A percentile compares a stretch with the other conserved stretches of the same genome.
Evolutionary conservation across 371 early-diverging fungal genomes (phyloP).

Genomic region (Choanephora cucurbitarum): DNA sequence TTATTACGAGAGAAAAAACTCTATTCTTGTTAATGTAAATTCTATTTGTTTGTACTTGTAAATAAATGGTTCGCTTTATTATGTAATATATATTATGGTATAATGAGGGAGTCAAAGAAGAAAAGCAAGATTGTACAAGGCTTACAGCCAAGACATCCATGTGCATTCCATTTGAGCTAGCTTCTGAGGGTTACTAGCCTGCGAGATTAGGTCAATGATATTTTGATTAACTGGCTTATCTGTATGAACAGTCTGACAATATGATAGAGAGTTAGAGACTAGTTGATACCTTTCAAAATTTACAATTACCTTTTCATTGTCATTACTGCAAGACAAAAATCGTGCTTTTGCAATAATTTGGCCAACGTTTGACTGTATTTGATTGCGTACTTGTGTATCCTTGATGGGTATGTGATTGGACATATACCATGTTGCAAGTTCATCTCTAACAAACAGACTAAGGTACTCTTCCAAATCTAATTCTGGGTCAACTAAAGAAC

Average conservation of each 20-base stretch:
- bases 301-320: slow-evolving; percentile 56
- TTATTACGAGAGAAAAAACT: neutral
- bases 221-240: slow-evolving; percentile 74
- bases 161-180: slow-evolving; percentile 90
- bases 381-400: slow-evolving; percentile 64
- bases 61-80: neutral
- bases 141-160: slow-evolving; percentile 81
- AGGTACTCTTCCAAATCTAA: slow-evolving; percentile 84
- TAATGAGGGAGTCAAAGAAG: too few relatives aligned
- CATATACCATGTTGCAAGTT: slow-evolving; percentile 78
- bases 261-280: neutral
- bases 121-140: neutral
- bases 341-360: slow-evolving; percentile 72
- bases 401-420: slow-evolving; percentile 55
- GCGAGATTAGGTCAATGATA: slow-evolving; percentile 83
- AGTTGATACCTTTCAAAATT: neutral
- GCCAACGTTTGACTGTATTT: slow-evolving; percentile 68
- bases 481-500: slow-evolving; percentile 77
- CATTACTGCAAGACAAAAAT: slow-evolving; percentile 71
- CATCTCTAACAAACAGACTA: slow-evolving; percentile 88
- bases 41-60: neutral
- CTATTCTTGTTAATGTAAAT: neutral
- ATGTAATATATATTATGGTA: too few relatives aligned
- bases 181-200: slow-evolving; percentile 91
- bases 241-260: slow-evolving; percentile 32